phyloP scores from a whole-genome alignment of 2,329 filamentous ascomycete species.

The Aspergillus brunneoviolaceus region DNA sequence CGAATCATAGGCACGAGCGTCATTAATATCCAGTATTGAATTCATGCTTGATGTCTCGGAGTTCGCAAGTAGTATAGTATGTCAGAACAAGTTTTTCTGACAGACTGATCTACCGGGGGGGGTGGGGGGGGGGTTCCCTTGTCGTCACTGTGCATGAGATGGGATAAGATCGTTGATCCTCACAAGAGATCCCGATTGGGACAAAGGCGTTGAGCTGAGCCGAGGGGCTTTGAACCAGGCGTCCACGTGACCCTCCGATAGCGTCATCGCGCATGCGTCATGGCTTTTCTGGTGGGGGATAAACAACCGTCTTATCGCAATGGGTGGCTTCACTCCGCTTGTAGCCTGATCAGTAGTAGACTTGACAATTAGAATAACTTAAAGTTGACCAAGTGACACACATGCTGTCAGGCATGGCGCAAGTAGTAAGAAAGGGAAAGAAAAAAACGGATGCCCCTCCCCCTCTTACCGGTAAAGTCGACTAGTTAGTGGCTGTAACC shows the following conservation, averaged over 20 bases:
- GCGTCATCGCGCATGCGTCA: constrained; percentile 4
- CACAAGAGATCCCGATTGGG: too few species aligned
- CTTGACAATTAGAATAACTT: neutral
- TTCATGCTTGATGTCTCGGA: too few species aligned
- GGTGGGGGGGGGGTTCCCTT: neutral
- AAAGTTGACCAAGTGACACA: neutral
- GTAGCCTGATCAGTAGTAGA: neutral
- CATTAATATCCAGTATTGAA: too few species aligned
- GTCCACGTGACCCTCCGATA: constrained; percentile 2
- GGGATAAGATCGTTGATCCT: neutral
- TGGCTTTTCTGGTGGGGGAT: neutral
- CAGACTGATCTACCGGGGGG: too few species aligned
- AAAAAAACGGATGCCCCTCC: neutral
- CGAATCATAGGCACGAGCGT: neutral
- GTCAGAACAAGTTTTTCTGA: too few species aligned
- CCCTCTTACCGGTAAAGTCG: too few species aligned
- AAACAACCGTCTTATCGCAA: neutral
- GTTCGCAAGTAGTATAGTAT: too few species aligned
- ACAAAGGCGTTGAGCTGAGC: too few species aligned
- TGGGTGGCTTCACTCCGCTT: too few species aligned
- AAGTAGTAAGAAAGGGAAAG: neutral
- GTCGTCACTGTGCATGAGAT: neutral
- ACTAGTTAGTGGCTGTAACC: neutral
- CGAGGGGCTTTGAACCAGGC: neutral
- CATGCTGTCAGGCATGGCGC: neutral